phyloP scores from a whole-genome alignment of 2,329 filamentous ascomycete species.

The Metarhizium brunneum region DNA sequence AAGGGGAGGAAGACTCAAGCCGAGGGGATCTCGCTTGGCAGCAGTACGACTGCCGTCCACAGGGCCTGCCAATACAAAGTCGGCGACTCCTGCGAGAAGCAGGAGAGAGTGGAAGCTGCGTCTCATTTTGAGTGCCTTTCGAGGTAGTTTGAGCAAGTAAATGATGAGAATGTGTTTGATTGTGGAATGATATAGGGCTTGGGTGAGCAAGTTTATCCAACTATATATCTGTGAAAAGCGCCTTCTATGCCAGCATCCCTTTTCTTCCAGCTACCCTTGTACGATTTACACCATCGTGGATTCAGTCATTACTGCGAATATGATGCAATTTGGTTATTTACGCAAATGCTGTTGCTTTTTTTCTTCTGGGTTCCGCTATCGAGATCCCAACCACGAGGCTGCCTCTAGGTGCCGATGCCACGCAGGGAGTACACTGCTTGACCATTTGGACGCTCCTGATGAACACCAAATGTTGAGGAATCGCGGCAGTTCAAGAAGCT shows the following conservation, averaged over 20 bases:
- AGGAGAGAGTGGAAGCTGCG: neutral
- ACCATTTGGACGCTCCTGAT: neutral
- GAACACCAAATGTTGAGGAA: neutral
- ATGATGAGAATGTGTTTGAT: too few relatives aligned
- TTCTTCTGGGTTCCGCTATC: neutral
- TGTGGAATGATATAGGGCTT: neutral
- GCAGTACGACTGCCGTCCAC: conserved; percentile 1
- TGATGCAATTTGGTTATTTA: neutral
- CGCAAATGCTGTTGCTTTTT: neutral
- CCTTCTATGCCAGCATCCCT: neutral
- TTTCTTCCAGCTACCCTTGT: neutral
- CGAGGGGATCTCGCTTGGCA: conserved; percentile 6
- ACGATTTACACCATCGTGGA: neutral
- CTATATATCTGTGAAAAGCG: neutral
- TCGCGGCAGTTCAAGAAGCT: too few relatives aligned
- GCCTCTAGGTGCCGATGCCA: neutral
- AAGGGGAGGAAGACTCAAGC: conserved; percentile 39
- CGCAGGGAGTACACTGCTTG: neutral
- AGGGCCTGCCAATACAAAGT: neutral
- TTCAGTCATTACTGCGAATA: neutral
- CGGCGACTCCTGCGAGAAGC: neutral
- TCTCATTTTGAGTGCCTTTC: too few relatives aligned
- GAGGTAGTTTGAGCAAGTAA: too few relatives aligned
- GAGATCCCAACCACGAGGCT: neutral
- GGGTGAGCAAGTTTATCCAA: neutral